phyloP scores from a whole-genome alignment of 2,329 filamentous ascomycete genomes.

The Tolypocladium paradoxum region DNA sequence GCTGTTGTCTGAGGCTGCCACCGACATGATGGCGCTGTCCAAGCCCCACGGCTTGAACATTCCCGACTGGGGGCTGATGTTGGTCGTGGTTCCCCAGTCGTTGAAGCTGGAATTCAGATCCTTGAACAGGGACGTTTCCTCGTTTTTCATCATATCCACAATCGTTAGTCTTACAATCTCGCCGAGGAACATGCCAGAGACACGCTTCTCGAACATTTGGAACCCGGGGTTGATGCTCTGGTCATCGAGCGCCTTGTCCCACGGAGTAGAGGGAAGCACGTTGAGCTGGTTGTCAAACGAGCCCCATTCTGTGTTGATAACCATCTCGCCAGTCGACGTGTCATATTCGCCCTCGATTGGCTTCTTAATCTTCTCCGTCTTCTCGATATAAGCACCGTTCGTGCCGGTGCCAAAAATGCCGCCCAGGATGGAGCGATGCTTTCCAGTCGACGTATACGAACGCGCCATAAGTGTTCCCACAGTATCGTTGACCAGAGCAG shows the following conservation, averaged over 20 bases:
- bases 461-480: constrained; percentile 96
- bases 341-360: constrained; percentile 61
- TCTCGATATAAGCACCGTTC: constrained; percentile 96
- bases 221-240: constrained; percentile 83
- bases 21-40: constrained; percentile 82
- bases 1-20: constrained; percentile 71
- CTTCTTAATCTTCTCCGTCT: constrained; percentile 77
- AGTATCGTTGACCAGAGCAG: constrained; percentile 92
- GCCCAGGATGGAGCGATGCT: constrained; percentile 78
- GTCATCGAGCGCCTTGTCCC: constrained; percentile 68
- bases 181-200: constrained; percentile 96
- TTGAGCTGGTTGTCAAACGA: constrained; percentile 92
- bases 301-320: constrained; percentile 97
- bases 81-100: constrained; percentile 58
- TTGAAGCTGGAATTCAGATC: constrained; percentile 65
- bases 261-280: constrained; percentile 75
- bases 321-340: constrained; percentile 79
- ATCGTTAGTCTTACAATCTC: constrained; percentile 79
- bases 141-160: constrained; percentile 59
- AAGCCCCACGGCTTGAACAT: constrained; percentile 79
- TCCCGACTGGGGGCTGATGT: constrained; percentile 51
- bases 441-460: constrained; percentile 85
- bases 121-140: constrained; percentile 59
- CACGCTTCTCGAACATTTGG: constrained; percentile 98
- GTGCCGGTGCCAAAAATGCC: constrained; percentile 97